A percentile compares a stretch with the other conserved stretches of the same genome.
Conservation (phyloP, 148 eudicot genomes). For the Fagopyrum esculentum region DNA sequence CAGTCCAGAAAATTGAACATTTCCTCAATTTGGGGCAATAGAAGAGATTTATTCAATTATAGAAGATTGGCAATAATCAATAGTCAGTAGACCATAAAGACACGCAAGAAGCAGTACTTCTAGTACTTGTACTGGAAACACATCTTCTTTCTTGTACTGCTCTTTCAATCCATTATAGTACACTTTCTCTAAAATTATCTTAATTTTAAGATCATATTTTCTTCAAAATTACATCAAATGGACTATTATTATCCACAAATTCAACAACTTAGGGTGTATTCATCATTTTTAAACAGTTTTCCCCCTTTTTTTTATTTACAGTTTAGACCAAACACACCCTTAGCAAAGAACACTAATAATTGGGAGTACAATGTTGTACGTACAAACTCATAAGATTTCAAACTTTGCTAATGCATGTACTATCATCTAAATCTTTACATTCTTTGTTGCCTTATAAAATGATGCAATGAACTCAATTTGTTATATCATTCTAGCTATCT, state of each 20-base stretch:
- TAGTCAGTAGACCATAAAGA: background rate
- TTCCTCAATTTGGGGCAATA: too few species aligned
- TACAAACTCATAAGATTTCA: background rate
- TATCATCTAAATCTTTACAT: background rate
- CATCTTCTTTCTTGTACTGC: background rate
- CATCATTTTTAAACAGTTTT: too few species aligned
- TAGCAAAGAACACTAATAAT: too few species aligned
- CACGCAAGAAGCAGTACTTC: background rate
- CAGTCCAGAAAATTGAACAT: too few species aligned
- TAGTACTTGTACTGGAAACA: background rate
- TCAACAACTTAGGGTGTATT: too few species aligned
- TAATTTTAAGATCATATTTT: background rate
- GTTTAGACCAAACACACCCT: too few species aligned
- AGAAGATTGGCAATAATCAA: background rate
- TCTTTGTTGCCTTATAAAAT: background rate
- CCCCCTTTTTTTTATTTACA: too few species aligned
- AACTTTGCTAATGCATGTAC: background rate
- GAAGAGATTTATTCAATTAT: too few species aligned
- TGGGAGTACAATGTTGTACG: background rate
- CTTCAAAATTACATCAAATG: background rate
- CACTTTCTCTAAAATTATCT: background rate
- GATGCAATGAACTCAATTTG: background rate
- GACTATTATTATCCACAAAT: too few species aligned
- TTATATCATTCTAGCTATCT: background rate
- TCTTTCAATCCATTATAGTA: background rate